A percentile compares a stretch with the other conserved stretches of the same genome.
These are phyloP conservation scores for Mantamonas sphyraenae DNA, from an alignment of 78 protist genomes.

Conservation along the genomic window DNA sequence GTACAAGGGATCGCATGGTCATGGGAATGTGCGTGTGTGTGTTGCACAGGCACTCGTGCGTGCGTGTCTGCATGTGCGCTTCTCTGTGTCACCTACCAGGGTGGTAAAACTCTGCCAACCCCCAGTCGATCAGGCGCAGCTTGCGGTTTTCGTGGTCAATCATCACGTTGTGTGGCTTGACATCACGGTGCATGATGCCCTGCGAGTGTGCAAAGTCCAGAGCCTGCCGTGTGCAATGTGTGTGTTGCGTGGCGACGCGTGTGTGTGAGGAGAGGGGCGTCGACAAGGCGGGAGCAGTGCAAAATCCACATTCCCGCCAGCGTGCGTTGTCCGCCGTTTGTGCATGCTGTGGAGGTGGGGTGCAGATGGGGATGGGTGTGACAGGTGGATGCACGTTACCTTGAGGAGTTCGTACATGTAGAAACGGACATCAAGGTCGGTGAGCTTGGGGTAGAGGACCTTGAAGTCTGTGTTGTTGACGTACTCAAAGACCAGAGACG, in stretches of 20 bases:
- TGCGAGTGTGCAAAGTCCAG: slow-evolving; percentile 69
- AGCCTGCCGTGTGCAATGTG: slow-evolving; percentile 28
- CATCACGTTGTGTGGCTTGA: slow-evolving; percentile 82
- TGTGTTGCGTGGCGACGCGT: no score
- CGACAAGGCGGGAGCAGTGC: no score
- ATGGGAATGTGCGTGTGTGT: no score
- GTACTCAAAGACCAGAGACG: slow-evolving; percentile 62
- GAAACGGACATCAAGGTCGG: slow-evolving; percentile 62
- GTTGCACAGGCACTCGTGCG: no score
- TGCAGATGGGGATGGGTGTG: no score
- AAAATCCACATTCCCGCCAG: not conserved
- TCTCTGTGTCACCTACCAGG: no score
- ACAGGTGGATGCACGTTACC: no score
- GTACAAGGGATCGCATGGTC: no score
- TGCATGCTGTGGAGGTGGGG: no score
- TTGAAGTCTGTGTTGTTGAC: slow-evolving; percentile 73
- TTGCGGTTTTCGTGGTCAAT: slow-evolving; percentile 57
- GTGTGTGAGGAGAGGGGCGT: no score
- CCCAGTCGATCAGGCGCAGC: slow-evolving; percentile 83
- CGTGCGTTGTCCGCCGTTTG: no score
- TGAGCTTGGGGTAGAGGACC: slow-evolving; percentile 61
- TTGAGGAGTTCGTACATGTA: slow-evolving; percentile 77
- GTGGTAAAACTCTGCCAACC: slow-evolving; percentile 86
- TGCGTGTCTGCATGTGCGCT: no score
- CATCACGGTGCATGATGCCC: slow-evolving; percentile 80